These are phyloP conservation scores for Paracoccidioides lutzii DNA, from an alignment of 2,329 filamentous ascomycete species.

Conservation along the genomic window DNA sequence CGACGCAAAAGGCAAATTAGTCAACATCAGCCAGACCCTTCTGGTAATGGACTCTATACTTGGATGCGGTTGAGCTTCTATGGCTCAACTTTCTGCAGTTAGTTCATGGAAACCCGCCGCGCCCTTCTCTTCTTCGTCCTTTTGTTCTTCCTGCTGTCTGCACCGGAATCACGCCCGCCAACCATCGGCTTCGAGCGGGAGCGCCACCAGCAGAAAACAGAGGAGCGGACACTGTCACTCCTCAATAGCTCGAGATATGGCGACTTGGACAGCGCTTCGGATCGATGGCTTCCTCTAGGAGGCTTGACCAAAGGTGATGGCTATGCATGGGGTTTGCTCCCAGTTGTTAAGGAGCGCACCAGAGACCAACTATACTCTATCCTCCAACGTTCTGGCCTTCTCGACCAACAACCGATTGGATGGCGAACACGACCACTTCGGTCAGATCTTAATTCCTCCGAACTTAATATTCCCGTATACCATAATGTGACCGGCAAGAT, in stretches of 20 bases:
- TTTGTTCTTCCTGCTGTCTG: slow-evolving; percentile 41
- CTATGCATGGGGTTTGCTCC: slow-evolving; percentile 65
- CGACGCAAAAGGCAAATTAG: background rate
- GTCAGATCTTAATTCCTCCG: slow-evolving; percentile 23
- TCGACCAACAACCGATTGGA: slow-evolving; percentile 19
- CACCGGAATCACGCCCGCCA: slow-evolving; percentile 33
- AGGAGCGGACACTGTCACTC: slow-evolving; percentile 39
- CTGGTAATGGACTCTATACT: slow-evolving; percentile 8
- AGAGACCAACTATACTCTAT: slow-evolving; percentile 39
- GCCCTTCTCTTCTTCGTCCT: slow-evolving; percentile 39
- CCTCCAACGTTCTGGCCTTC: slow-evolving; percentile 21
- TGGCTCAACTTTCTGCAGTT: slow-evolving; percentile 8
- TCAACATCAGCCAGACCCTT: background rate
- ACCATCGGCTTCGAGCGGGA: slow-evolving; percentile 30
- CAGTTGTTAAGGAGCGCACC: slow-evolving; percentile 52
- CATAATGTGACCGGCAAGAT: slow-evolving; percentile 66
- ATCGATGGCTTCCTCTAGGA: slow-evolving; percentile 55
- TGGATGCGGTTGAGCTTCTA: slow-evolving; percentile 9
- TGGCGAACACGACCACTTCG: slow-evolving; percentile 13
- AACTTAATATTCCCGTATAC: slow-evolving; percentile 47
- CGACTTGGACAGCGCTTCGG: slow-evolving; percentile 34
- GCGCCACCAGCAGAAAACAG: slow-evolving; percentile 35
- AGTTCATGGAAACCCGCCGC: slow-evolving; percentile 36
- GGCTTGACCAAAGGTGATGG: slow-evolving; percentile 63
- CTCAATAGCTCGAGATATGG: slow-evolving; percentile 40